These are phyloP conservation scores for Iris pallida DNA, from an alignment of 116 monocot genomes.

Conservation along the genomic window DNA sequence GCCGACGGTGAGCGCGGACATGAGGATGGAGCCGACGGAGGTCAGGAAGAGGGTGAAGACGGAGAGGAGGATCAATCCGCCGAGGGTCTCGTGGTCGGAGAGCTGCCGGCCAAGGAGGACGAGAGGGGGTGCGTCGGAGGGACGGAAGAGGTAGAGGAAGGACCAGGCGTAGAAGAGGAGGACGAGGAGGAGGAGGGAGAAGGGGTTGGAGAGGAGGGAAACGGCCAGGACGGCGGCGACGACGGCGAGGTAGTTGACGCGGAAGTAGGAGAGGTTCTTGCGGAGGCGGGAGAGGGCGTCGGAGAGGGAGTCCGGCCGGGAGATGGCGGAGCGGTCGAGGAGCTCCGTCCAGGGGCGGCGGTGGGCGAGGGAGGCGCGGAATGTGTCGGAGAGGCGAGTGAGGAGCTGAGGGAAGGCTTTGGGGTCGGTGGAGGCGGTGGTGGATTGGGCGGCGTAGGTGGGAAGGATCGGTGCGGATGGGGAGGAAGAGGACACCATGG, in stretches of 20 bases:
- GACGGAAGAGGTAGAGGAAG: slow-evolving; percentile 52
- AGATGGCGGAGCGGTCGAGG: slow-evolving; percentile 42
- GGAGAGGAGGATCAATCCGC: slow-evolving; percentile 31
- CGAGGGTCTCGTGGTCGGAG: slow-evolving; percentile 39
- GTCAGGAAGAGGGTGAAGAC: slow-evolving; percentile 61
- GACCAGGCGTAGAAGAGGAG: slow-evolving; percentile 42
- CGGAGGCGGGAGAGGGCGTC: slow-evolving; percentile 39
- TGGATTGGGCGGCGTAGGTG: slow-evolving; percentile 5
- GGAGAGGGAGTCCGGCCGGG: slow-evolving; percentile 43
- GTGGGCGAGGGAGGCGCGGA: slow-evolving; percentile 36
- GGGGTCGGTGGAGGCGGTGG: slow-evolving; percentile 13
- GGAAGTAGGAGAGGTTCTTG: slow-evolving; percentile 45
- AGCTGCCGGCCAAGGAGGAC: slow-evolving; percentile 40
- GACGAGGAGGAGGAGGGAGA: slow-evolving; percentile 47
- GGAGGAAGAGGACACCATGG: slow-evolving; percentile 1
- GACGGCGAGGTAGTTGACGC: slow-evolving; percentile 43
- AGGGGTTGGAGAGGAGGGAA: slow-evolving; percentile 49
- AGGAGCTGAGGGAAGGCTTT: slow-evolving; percentile 28
- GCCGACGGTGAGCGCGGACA: slow-evolving; percentile 64
- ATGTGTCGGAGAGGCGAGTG: slow-evolving; percentile 18
- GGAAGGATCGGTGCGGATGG: slow-evolving; percentile 17
- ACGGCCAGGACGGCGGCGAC: slow-evolving; percentile 29
- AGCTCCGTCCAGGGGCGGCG: slow-evolving; percentile 54
- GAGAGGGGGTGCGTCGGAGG: slow-evolving; percentile 28
- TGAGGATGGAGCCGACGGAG: slow-evolving; percentile 66